Evolutionary conservation across 768 basidiomycete species (phyloP), one percentile per base, ranked within the genome.

Genomic region (Serendipita sp.): DNA sequence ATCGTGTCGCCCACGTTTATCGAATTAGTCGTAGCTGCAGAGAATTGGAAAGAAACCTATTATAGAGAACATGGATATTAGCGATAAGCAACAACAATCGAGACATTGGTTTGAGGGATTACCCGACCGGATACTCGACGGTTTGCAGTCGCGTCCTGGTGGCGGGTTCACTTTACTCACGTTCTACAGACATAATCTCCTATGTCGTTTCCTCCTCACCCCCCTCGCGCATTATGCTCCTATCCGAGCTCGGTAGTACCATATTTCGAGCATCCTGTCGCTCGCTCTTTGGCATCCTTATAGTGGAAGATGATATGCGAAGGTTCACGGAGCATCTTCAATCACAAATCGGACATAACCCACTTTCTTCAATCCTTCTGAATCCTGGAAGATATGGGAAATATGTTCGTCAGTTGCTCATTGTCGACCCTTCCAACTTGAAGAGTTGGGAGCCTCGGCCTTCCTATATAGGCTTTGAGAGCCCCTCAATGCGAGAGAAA

Each of bases 381-480:
- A 74, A 75, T 66, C 70, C 74, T 13, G 63, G 63, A 8, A 67
- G 71, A 35, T 77, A 77, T 63, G 73, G 72, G 34, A 63, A 68
- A 13, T 67, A 46, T 48, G 75, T 77, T 45, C 41, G 41, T 2
- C 41, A 41, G 13, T 13, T 41, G 13, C 41, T 5, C 5, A 41
- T 41, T 13, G 41, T 41, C 41, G 67, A 69, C 51, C 69, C 69
- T 16, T 18, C 56, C 28, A 30, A 32, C 44, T 68, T 64, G 47
- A 65, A 35, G 28, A 45, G 53, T n/a, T 37, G 32, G 28, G 45
- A 51, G 58, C 41, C 32, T 16, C 48, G 3, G 35, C 16, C 38
- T 28, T n/a, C 35, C 5, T 44, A 18, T 28, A 11, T 37, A 28
- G 66, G 54, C 51, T 51, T 46, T 5, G 64, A 70, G 5, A 5